Conservation (phyloP, 495 filamentous ascomycete genomes). For the Pyrenopolyporus hunteri region DNA sequence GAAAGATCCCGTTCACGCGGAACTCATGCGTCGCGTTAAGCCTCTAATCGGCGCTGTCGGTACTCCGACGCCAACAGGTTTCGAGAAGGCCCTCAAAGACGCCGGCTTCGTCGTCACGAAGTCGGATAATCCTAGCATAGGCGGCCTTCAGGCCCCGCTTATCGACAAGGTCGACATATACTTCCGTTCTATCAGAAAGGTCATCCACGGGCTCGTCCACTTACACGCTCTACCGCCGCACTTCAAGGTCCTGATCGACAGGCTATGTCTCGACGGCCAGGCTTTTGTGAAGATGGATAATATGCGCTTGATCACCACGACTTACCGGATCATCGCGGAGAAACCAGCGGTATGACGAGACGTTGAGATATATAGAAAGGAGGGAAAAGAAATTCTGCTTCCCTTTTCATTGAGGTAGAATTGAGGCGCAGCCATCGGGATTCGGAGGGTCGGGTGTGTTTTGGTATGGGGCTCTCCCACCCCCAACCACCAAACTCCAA, state of each 20-base stretch:
- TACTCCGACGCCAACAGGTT: conserved; percentile 61
- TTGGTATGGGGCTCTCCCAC: conserved; percentile 21
- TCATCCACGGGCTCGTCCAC: conserved; percentile 60
- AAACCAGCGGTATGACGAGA: conserved; percentile 52
- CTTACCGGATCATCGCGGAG: conserved; percentile 66
- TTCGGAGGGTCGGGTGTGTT: conserved; percentile 7
- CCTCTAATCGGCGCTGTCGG: conserved; percentile 68
- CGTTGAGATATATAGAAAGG: neutral
- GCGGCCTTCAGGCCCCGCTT: conserved; percentile 62
- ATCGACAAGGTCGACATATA: conserved; percentile 67
- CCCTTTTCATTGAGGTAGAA: conserved; percentile 10
- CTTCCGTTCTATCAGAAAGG: conserved; percentile 62
- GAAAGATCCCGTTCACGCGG: conserved; percentile 58
- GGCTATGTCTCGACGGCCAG: conserved; percentile 64
- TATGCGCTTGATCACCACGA: conserved; percentile 65
- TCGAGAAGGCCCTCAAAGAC: conserved; percentile 58
- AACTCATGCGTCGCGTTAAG: conserved; percentile 66
- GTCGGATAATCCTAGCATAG: conserved; percentile 64
- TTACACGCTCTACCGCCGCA: conserved; percentile 60
- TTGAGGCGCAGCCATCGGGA: conserved; percentile 6
- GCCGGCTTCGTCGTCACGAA: conserved; percentile 61
- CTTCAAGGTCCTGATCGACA: conserved; percentile 68
- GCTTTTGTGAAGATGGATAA: conserved; percentile 69
- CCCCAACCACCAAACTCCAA: neutral
- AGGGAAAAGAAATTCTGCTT: neutral